Percentiles rank a stretch among this genome's conserved stretches.
These are phyloP conservation scores for Hypoxylon lienhwacheense DNA, from an alignment of 495 filamentous ascomycete genomes.

Conservation along the genomic window DNA sequence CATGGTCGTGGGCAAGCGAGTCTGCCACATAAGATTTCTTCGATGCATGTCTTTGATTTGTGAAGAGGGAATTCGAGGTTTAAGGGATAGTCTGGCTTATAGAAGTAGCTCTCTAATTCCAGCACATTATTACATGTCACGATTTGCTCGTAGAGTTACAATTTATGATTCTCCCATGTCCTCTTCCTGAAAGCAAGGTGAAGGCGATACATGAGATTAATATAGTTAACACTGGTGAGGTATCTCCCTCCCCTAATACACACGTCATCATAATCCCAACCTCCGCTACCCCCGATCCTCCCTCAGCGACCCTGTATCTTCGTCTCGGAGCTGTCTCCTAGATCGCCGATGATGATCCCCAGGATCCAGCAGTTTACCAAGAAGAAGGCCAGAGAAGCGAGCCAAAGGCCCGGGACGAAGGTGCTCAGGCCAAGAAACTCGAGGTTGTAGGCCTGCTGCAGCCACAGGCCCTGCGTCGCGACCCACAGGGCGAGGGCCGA, in stretches of 20 bases:
- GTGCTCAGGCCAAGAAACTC: conserved; percentile 87
- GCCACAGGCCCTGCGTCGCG: conserved; percentile 71
- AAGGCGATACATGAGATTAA: no score
- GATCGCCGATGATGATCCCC: conserved; percentile 74
- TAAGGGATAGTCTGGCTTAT: no score
- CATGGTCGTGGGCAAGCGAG: no score
- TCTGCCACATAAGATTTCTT: no score
- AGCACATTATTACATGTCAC: background rate
- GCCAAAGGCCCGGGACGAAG: conserved; percentile 82
- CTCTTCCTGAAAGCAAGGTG: no score
- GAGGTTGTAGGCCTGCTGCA: conserved; percentile 83
- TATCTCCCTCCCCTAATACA: no score
- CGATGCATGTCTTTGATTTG: no score
- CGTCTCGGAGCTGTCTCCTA: conserved; percentile 38
- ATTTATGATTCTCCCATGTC: no score
- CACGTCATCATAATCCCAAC: no score
- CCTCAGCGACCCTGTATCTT: background rate
- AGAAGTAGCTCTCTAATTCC: background rate
- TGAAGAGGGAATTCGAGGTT: no score
- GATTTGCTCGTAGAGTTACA: background rate
- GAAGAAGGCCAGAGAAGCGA: conserved; percentile 76
- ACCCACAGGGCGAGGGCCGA: conserved; percentile 71
- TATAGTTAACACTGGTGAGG: no score
- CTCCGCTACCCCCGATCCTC: background rate
- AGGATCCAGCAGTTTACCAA: conserved; percentile 84